phyloP scores from a whole-genome alignment of 495 filamentous ascomycete genomes.

The Oleoguttula mirabilis region DNA sequence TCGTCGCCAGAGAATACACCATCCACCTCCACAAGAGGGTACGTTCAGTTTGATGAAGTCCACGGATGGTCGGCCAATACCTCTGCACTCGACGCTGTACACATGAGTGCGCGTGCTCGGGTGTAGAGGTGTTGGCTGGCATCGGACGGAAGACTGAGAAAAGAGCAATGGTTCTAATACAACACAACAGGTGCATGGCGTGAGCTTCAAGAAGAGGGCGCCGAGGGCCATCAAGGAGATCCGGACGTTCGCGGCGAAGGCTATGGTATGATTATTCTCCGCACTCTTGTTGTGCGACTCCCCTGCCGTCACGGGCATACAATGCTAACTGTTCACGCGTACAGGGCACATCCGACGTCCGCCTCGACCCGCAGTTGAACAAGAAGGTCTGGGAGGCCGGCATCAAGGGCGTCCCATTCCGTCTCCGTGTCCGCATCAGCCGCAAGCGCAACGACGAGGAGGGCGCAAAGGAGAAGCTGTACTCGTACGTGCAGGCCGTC shows the following conservation, averaged over 20 bases:
- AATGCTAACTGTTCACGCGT: slow-evolving; percentile 4
- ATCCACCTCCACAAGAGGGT: slow-evolving; percentile 99
- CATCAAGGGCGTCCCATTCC: slow-evolving; percentile 95
- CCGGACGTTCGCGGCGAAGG: slow-evolving; percentile 73
- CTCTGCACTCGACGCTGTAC: background rate
- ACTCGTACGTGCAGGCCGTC: slow-evolving; percentile 97
- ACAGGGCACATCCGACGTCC: slow-evolving; percentile 94
- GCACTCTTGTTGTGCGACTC: background rate
- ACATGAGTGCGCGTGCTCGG: too few relatives aligned
- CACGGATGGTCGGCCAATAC: slow-evolving; percentile 37
- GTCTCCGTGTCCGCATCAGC: slow-evolving; percentile 92
- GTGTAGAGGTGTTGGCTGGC: slow-evolving; percentile 12
- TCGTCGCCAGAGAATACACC: slow-evolving; percentile 98
- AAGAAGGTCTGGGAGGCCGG: slow-evolving; percentile 99
- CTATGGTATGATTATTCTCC: slow-evolving; percentile 55
- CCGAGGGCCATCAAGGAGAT: slow-evolving; percentile 99
- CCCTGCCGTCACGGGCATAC: too few relatives aligned
- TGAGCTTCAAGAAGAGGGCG: slow-evolving; percentile 98
- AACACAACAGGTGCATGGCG: slow-evolving; percentile 67
- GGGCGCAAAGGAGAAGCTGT: slow-evolving; percentile 94
- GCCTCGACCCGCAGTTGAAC: slow-evolving; percentile 94
- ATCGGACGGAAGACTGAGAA: slow-evolving; percentile 33
- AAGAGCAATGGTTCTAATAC: slow-evolving; percentile 19
- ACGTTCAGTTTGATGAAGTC: slow-evolving; percentile 72
- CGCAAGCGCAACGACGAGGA: slow-evolving; percentile 99